Evolutionary conservation across 306 rosid genomes (phyloP).

Genomic region (Cicer judaicum): DNA sequence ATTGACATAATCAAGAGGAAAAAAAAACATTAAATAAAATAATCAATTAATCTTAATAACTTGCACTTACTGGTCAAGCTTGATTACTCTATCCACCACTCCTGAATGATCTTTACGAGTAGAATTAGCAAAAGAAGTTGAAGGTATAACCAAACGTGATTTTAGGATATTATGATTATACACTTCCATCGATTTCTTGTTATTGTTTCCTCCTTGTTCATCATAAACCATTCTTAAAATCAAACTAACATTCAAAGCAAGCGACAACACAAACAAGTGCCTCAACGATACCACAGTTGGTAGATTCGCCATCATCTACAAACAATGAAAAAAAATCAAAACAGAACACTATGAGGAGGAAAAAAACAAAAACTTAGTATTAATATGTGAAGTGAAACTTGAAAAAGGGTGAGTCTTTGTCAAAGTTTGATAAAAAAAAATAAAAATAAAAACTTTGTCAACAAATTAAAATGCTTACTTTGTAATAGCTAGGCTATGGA

Average conservation of each 20-base stretch:
- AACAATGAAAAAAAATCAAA: slow-evolving; percentile 34
- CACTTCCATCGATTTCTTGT: not conserved
- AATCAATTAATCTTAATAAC: not conserved
- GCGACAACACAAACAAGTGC: slow-evolving; percentile 64
- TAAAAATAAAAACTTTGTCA: not conserved
- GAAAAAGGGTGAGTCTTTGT: not conserved
- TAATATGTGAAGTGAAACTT: slow-evolving; percentile 4
- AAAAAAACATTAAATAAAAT: not conserved
- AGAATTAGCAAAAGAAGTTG: slow-evolving; percentile 27
- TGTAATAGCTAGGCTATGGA: not conserved
- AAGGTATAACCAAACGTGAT: slow-evolving; percentile 44
- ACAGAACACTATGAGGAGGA: not conserved
- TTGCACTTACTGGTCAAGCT: slow-evolving; percentile 81
- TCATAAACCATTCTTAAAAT: slow-evolving; percentile 51
- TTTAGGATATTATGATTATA: slow-evolving; percentile 33
- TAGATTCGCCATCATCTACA: slow-evolving; percentile 52
- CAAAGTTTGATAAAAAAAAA: not conserved
- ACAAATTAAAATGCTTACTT: not conserved
- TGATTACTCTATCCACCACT: slow-evolving; percentile 54
- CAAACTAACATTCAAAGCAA: slow-evolving; percentile 74
- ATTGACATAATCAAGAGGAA: slow-evolving; percentile 1
- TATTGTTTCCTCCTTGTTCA: slow-evolving; percentile 35
- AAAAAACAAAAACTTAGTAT: not conserved
- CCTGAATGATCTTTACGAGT: slow-evolving; percentile 43
- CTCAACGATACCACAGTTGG: slow-evolving; percentile 46